phyloP scores from a whole-genome alignment of 495 filamentous ascomycete species.

The Parathielavia hyrcaniae region DNA sequence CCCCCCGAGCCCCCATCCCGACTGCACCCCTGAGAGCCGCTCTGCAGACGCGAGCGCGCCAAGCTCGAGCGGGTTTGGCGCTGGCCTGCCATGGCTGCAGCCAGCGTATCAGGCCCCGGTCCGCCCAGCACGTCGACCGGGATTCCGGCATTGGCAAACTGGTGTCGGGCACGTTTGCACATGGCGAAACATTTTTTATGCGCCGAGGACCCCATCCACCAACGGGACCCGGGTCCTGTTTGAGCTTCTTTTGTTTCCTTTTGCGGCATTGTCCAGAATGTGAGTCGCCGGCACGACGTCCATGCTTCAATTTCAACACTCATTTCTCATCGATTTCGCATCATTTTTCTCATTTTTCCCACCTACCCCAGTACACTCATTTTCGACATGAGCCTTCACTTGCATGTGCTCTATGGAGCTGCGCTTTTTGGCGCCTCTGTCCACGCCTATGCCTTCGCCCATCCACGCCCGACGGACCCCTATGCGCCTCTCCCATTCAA shows the following conservation, averaged over 20 bases:
- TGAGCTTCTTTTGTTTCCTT: neutral
- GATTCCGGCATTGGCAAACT: neutral
- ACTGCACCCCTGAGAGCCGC: constrained; percentile 7
- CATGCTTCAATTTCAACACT: neutral
- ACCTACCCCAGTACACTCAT: neutral
- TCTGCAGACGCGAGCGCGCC: neutral
- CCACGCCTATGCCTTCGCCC: constrained; percentile 33
- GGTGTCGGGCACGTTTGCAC: neutral
- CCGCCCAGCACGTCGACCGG: neutral
- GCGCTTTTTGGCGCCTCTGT: constrained; percentile 33
- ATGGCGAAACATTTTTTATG: constrained; percentile 4
- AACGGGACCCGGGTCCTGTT: neutral
- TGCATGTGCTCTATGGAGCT: constrained; percentile 13
- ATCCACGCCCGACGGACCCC: constrained; percentile 30
- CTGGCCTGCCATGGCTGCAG: neutral
- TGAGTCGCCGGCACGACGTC: constrained; percentile 6
- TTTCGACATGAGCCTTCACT: constrained; percentile 13
- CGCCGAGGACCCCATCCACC: neutral
- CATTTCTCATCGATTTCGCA: neutral
- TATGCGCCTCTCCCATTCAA: constrained; percentile 20
- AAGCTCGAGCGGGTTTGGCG: neutral
- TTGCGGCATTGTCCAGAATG: constrained; percentile 1
- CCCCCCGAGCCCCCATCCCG: neutral
- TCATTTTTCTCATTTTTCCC: neutral
- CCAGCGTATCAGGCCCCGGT: constrained; percentile 14